These are phyloP conservation scores for Wickerhamiella spandovensis DNA, from an alignment of 805 yeast genomes.

Conservation along the genomic window DNA sequence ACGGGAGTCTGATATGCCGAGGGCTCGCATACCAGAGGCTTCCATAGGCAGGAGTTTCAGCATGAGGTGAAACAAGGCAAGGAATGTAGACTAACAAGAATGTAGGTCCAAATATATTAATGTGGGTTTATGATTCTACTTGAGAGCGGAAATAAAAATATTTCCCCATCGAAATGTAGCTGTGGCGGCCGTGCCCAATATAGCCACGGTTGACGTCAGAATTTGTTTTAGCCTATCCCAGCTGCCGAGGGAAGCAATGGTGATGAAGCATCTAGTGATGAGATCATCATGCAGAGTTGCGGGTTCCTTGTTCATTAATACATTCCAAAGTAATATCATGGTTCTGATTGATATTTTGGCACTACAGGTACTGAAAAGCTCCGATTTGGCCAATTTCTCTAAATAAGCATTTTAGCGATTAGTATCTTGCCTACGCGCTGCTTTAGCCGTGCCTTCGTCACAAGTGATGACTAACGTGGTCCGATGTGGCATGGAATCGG, in stretches of 20 bases:
- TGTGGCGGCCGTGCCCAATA: no score
- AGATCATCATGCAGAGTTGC: background rate
- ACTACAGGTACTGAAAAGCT: no score
- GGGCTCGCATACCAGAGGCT: background rate
- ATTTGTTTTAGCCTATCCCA: no score
- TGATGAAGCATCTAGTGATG: background rate
- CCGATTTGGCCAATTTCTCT: no score
- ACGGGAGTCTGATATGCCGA: background rate
- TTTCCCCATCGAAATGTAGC: no score
- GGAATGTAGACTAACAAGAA: background rate
- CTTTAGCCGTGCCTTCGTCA: background rate
- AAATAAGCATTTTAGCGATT: background rate
- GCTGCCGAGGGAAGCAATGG: background rate
- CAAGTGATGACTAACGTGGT: background rate
- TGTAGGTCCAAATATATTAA: background rate
- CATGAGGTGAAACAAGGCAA: background rate
- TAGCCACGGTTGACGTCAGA: no score
- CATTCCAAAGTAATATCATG: background rate
- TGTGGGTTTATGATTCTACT: background rate
- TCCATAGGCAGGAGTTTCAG: background rate
- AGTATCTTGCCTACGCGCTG: background rate
- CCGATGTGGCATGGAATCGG: background rate
- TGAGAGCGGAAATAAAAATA: no score
- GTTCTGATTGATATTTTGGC: no score
- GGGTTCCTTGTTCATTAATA: background rate